Percentiles rank a stretch among this genome's conserved stretches.
Evolutionary conservation across 73 alveolate genomes (phyloP).

Genomic region (Paraurostyla sp.): DNA sequence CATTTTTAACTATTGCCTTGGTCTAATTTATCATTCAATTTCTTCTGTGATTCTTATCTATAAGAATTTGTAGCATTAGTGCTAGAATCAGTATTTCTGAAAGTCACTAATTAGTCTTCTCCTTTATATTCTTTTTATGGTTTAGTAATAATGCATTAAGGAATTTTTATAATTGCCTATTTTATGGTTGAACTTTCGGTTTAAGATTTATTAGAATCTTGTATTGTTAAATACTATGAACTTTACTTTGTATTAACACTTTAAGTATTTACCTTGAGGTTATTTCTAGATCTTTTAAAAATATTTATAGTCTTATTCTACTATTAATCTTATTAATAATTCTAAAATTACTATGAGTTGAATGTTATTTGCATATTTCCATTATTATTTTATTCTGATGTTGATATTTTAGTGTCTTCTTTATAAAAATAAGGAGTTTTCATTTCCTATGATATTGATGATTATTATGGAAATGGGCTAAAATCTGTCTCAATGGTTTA

Average conservation of each 20-base stretch:
- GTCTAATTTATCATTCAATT: not conserved
- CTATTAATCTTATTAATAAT: not conserved
- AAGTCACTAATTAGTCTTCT: not conserved
- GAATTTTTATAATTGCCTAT: constrained; percentile 14
- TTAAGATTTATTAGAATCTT: not conserved
- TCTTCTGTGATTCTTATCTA: not conserved
- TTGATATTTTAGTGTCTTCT: not conserved
- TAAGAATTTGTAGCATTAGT: constrained; percentile 32
- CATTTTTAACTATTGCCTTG: not conserved
- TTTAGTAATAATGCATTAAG: not conserved
- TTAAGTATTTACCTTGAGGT: not conserved
- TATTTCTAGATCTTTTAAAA: constrained; percentile 26
- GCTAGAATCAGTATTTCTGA: constrained; percentile 11
- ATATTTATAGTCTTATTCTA: not conserved
- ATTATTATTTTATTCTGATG: not conserved
- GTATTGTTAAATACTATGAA: not conserved
- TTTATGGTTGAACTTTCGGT: not conserved
- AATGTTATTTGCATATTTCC: not conserved
- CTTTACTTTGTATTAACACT: not conserved
- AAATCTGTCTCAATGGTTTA: not conserved
- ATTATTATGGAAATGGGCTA: not conserved
- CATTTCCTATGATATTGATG: not conserved
- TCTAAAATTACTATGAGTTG: not conserved
- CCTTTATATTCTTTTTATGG: not conserved
- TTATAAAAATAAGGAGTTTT: not conserved